phyloP scores from a whole-genome alignment of 257 asterid species.

The Nicotiana knightiana region DNA sequence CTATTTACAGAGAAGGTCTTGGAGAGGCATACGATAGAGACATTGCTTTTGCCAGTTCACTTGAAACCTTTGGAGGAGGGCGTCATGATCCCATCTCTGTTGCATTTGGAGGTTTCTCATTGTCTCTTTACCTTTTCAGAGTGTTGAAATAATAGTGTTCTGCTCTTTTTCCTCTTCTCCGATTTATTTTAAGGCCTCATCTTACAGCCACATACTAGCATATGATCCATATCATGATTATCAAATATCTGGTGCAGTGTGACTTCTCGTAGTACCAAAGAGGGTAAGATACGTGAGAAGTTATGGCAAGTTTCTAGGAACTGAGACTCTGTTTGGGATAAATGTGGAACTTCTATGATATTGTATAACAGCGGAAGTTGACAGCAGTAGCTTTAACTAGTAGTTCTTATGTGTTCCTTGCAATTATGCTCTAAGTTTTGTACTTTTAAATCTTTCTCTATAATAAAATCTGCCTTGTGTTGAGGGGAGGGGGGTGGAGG shows the following conservation, averaged over 20 bases:
- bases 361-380: background rate
- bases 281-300: background rate
- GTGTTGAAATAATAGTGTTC: background rate
- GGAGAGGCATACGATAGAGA: conserved; percentile 93
- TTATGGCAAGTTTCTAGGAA: background rate
- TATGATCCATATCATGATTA: background rate
- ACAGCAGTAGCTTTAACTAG: background rate
- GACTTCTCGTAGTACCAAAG: background rate
- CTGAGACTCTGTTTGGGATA: background rate
- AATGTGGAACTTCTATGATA: background rate
- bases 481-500: background rate
- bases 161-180: background rate
- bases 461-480: background rate
- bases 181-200: background rate
- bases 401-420: background rate
- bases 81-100: conserved; percentile 78
- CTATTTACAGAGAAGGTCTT: conserved; percentile 81
- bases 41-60: conserved; percentile 78
- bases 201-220: background rate
- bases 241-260: background rate
- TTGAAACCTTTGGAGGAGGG: conserved; percentile 86
- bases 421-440: background rate
- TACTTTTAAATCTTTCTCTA: background rate
- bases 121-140: background rate
- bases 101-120: conserved; percentile 71